phyloP scores from a whole-genome alignment of 192 early-diverging fungal genomes.

The Linnemannia hyalina region DNA sequence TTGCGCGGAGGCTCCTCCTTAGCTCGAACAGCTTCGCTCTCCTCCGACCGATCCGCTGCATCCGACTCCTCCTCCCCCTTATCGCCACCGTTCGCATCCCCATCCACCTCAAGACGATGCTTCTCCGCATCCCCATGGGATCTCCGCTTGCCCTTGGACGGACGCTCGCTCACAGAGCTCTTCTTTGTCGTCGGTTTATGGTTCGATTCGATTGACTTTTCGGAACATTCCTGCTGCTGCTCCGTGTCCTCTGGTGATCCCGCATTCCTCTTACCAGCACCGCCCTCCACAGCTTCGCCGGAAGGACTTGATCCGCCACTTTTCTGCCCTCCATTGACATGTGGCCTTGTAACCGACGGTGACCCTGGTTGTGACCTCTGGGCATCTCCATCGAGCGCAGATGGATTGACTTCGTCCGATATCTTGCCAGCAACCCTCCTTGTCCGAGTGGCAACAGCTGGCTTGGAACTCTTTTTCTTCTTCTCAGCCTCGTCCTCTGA shows the following conservation, averaged over 20 bases:
- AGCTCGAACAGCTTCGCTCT: background rate
- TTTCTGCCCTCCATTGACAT: background rate
- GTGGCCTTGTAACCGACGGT: background rate
- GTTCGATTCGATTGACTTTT: background rate
- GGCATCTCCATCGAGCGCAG: background rate
- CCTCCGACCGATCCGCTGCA: background rate
- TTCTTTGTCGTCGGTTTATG: background rate
- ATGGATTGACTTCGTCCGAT: background rate
- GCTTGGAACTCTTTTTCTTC: background rate
- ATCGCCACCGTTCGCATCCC: background rate
- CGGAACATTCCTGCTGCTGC: background rate
- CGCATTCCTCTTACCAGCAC: background rate
- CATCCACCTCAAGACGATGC: background rate
- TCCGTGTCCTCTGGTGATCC: background rate
- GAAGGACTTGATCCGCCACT: background rate
- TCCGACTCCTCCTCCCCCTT: background rate
- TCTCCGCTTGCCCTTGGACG: background rate
- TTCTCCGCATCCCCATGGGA: background rate
- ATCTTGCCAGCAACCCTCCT: background rate
- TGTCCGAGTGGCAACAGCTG: background rate
- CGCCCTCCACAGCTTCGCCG: background rate
- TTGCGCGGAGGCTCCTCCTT: constrained; percentile 32
- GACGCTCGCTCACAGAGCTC: background rate
- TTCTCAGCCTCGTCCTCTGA: background rate
- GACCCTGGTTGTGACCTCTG: background rate